Evolutionary conservation across 2,329 filamentous ascomycete species (phyloP), one percentile per base, ranked within the genome.

Genomic region (Penicillium sp.): DNA sequence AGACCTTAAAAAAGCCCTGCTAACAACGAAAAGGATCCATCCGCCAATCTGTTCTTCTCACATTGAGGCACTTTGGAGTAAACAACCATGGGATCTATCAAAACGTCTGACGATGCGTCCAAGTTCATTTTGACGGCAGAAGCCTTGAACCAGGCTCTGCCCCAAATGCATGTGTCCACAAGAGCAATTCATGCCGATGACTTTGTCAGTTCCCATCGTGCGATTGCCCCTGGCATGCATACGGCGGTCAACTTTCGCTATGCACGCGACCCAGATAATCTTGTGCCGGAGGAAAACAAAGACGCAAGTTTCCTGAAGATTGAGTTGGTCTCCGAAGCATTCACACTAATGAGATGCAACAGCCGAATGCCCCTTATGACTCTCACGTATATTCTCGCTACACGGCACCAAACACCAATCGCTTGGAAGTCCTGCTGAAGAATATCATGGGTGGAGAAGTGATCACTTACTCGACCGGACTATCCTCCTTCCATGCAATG

Each of bases 401-500:
- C 21, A 51, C 57, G 4, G 52, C 57, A 13, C 56, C 56, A 1
- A 58, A 58, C 28, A 46, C 42, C 9, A 54, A 45, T 28, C 51
- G 56, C 9, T 31, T 58, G 9, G 54, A 59, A 36, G 26, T 47
- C 13, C 15, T 56, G 24, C 53, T 58, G 3, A 24, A 41, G 1
- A 54, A 41, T n/a, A 33, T 58, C 8, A 54, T 57, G 49, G 45
- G 48, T 2, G 48, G 54, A 9, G 48, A 52, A 29, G 49, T 52
- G 5, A 47, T 57, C 24, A 89, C 87, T 42, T 97, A 96, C 75
- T 76, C 84, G 24, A 94, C 89, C 4, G 93, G 93, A 3, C 83
- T 97, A 15, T 82, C 89, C 6, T 89, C 92, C 16, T 92, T 96
- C 76, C 89, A 96, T 72, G 91, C 90, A 13, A 77, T 95, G 55